These are phyloP conservation scores for Talaromyces sp. DNA, from an alignment of 2,329 filamentous ascomycete genomes.

Conservation along the genomic window DNA sequence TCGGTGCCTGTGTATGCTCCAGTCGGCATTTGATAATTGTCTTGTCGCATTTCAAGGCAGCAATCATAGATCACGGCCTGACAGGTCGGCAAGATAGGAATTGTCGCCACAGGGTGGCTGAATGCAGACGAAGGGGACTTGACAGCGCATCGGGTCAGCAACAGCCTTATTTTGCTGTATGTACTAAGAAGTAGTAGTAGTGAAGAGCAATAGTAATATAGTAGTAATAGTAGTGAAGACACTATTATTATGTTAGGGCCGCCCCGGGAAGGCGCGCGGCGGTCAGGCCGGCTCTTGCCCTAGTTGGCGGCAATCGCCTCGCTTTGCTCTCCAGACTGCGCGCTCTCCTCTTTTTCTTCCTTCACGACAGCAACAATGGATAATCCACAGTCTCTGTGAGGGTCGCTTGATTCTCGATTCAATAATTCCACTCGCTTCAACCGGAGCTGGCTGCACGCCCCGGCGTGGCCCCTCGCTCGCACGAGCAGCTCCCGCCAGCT, in stretches of 20 bases:
- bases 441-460: conserved; percentile 14
- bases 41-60: not conserved
- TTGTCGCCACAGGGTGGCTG: not conserved
- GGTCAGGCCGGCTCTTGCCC: not conserved
- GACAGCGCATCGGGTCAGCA: not conserved
- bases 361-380: not conserved
- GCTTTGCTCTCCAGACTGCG: not conserved
- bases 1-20: not conserved
- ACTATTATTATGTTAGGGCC: not conserved
- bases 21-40: not conserved
- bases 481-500: not conserved
- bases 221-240: no score
- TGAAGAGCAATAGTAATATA: no score
- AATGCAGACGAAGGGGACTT: not conserved
- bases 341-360: not conserved
- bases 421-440: conserved; percentile 1
- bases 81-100: not conserved
- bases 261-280: not conserved
- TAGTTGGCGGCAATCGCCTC: not conserved
- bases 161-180: no score
- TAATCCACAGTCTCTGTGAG: not conserved
- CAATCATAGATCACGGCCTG: not conserved
- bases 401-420: not conserved
- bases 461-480: not conserved
- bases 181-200: no score